phyloP scores from a whole-genome alignment of 129 eudicot genomes.

The Helianthus annuus region HanXRQr2.0-SUNRISE NC_035439.2:126159869-126160368 shows the following conservation, averaged over 20 bases:
- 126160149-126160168: neutral
- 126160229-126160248: slow-evolving; percentile 21
- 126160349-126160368: neutral
- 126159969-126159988: slow-evolving; percentile 19
- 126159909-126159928: neutral
- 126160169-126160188: slow-evolving; percentile 10
- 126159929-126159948: neutral
- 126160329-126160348: slow-evolving; percentile 14
- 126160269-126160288: slow-evolving; percentile 6
- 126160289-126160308: neutral
- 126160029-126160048: slow-evolving; percentile 16
- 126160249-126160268: slow-evolving; percentile 1
- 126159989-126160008: neutral
- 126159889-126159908: slow-evolving; percentile 21
- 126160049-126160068: slow-evolving; percentile 13
- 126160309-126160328: slow-evolving; percentile 23
- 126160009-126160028: slow-evolving; percentile 1
- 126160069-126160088: neutral
- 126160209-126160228: neutral
- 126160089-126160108: slow-evolving; percentile 18
- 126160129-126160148: slow-evolving; percentile 2
- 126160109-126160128: slow-evolving; percentile 6
- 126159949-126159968: slow-evolving; percentile 4
- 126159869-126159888: slow-evolving; percentile 12
- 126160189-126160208: slow-evolving; percentile 17